A percentile compares a stretch with the other conserved stretches of the same genome.
Conservation (phyloP, 768 basidiomycete genomes). For the Infundibulicybe gibba region DNA sequence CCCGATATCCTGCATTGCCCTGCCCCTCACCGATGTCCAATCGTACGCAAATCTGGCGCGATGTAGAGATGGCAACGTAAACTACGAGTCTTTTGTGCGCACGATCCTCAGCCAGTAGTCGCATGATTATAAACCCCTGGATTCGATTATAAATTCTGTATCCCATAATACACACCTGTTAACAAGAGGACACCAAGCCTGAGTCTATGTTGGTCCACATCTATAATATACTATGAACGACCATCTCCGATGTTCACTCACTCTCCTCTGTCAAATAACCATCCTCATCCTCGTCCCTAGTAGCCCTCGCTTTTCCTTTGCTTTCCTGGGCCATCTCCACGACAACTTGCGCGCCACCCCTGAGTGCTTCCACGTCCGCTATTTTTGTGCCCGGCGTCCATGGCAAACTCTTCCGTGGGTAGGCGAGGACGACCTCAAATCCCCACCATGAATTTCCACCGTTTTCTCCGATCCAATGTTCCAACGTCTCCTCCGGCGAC, state of each 20-base stretch:
- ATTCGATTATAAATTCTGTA: background rate
- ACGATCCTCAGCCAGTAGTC: conserved; percentile 84
- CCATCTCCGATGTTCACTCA: conserved; percentile 14
- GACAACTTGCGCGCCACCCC: conserved; percentile 61
- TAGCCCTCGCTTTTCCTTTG: conserved; percentile 8
- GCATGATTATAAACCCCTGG: conserved; percentile 5
- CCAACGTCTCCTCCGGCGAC: conserved; percentile 29
- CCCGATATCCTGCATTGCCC: background rate
- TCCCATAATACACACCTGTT: background rate
- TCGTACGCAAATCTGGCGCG: background rate
- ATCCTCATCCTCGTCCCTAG: conserved; percentile 37
- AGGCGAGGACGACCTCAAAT: conserved; percentile 66
- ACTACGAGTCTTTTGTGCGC: conserved; percentile 96
- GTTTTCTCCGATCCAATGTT: conserved; percentile 30
- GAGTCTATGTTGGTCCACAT: background rate
- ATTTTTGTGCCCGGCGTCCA: conserved; percentile 41
- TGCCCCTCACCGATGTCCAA: conserved; percentile 6
- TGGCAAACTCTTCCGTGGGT: conserved; percentile 62
- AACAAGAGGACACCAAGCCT: background rate
- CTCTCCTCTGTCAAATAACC: conserved; percentile 57
- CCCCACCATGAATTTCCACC: conserved; percentile 56
- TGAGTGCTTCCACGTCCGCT: conserved; percentile 42
- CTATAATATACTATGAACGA: background rate
- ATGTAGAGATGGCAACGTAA: conserved; percentile 88
- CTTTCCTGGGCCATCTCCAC: conserved; percentile 41